Percentiles rank a stretch among this genome's conserved stretches.
Conservation (phyloP, 495 filamentous ascomycete genomes). For the Penicillium chermesinum region DNA sequence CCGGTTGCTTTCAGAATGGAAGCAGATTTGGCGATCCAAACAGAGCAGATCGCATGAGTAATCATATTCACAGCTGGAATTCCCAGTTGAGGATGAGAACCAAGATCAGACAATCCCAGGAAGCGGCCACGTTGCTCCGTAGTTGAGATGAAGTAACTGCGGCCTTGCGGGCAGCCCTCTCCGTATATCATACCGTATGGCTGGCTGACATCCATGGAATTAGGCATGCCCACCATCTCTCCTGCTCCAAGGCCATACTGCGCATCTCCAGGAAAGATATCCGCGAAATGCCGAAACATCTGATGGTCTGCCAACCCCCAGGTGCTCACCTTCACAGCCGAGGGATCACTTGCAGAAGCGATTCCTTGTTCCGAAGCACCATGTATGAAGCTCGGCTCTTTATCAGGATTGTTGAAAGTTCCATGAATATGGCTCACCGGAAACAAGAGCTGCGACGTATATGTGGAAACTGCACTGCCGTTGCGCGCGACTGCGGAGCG, state of each 20-base stretch:
- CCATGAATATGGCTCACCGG: constrained; percentile 73
- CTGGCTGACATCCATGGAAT: constrained; percentile 85
- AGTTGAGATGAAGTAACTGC: constrained; percentile 64
- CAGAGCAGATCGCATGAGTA: constrained; percentile 60
- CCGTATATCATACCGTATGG: constrained; percentile 77
- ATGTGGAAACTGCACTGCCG: constrained; percentile 62
- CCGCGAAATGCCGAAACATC: constrained; percentile 67
- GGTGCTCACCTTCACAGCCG: constrained; percentile 68
- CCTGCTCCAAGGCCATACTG: constrained; percentile 75
- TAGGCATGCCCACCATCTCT: constrained; percentile 67
- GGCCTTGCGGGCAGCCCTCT: constrained; percentile 77
- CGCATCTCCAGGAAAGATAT: constrained; percentile 66
- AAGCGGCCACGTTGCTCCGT: constrained; percentile 79
- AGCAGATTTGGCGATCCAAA: constrained; percentile 89
- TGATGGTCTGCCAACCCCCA: constrained; percentile 77
- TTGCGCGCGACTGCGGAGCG: constrained; percentile 46
- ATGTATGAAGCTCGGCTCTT: constrained; percentile 71
- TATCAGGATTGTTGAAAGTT: constrained; percentile 62
- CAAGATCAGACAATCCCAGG: constrained; percentile 48
- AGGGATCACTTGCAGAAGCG: constrained; percentile 70
- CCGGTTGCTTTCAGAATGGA: constrained; percentile 65
- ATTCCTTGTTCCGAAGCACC: constrained; percentile 70
- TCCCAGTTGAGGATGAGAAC: constrained; percentile 51
- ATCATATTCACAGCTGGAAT: constrained; percentile 64
- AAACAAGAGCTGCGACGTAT: constrained; percentile 71